These are phyloP conservation scores for Nephelium lappaceum DNA, from an alignment of 345 rosid genomes.

Conservation along the genomic window DNA sequence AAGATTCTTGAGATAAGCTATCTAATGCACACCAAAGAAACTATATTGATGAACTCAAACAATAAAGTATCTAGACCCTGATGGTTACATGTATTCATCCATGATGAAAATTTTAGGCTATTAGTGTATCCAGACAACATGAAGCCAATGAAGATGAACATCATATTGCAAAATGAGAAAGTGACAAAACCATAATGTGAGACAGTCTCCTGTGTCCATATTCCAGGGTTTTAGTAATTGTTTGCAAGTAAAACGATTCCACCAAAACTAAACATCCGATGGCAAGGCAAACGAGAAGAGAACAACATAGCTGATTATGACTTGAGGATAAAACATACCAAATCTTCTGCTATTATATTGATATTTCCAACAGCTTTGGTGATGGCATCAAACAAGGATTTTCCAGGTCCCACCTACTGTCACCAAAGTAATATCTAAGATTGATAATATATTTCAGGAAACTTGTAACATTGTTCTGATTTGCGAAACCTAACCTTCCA, in stretches of 20 bases:
- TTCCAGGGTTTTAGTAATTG: not conserved
- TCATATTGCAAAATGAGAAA: not conserved
- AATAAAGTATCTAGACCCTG: not conserved
- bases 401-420: constrained; percentile 95
- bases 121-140: too few relatives aligned
- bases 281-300: not conserved
- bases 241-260: not conserved
- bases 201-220: not conserved
- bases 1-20: constrained; percentile 1
- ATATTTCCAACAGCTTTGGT: constrained; percentile 66
- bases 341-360: constrained; percentile 87
- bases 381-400: constrained; percentile 81
- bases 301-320: constrained; percentile 11
- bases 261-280: not conserved
- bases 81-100: not conserved
- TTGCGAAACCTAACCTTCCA: constrained; percentile 69
- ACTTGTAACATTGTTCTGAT: constrained; percentile 18
- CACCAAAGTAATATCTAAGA: constrained; percentile 40
- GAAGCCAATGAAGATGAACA: not conserved
- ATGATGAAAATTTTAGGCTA: not conserved
- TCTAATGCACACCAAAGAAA: not conserved
- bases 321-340: constrained; percentile 57
- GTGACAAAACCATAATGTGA: not conserved
- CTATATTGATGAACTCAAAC: not conserved
- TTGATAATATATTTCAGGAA: constrained; percentile 22